Percentiles rank a stretch among this genome's conserved stretches.
phyloP scores from a whole-genome alignment of 331 rosid genomes.

The Telfairia occidentalis region DNA sequence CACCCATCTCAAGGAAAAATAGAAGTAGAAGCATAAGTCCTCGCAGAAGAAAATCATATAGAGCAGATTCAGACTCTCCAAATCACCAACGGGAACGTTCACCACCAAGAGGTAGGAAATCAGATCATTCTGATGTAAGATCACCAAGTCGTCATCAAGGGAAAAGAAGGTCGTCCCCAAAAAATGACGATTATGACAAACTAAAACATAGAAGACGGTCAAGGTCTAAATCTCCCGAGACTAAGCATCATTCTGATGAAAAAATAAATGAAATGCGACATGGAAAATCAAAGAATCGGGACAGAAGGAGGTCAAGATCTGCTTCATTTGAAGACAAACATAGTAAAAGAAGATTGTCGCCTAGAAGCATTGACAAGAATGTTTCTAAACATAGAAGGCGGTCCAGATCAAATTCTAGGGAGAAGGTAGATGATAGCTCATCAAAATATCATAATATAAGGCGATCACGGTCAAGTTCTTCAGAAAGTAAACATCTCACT shows the following conservation, averaged over 20 bases:
- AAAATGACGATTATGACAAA: constrained; percentile 43
- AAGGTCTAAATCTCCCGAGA: constrained; percentile 60
- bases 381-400: constrained; percentile 47
- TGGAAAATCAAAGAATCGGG: constrained; percentile 46
- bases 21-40: constrained; percentile 68
- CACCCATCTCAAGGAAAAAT: constrained; percentile 35
- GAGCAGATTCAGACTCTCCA: constrained; percentile 57
- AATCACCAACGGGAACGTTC: constrained; percentile 50
- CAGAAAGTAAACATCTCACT: constrained; percentile 38
- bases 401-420: constrained; percentile 62
- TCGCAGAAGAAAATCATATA: constrained; percentile 38
- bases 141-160: constrained; percentile 48
- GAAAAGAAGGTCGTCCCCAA: constrained; percentile 60
- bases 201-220: constrained; percentile 53
- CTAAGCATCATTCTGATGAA: constrained; percentile 25
- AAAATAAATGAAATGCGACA: constrained; percentile 36
- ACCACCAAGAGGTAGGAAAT: constrained; percentile 47
- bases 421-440: constrained; percentile 30
- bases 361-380: constrained; percentile 50
- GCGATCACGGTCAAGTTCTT: constrained; percentile 67
- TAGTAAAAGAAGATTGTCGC: constrained; percentile 39
- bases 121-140: constrained; percentile 43
- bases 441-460: constrained; percentile 48
- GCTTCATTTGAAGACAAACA: constrained; percentile 49
- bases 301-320: constrained; percentile 64